A percentile compares a stretch with the other conserved stretches of the same genome.
Conservation (phyloP, 75 land plant species). For the Sequoia sempervirens region DNA sequence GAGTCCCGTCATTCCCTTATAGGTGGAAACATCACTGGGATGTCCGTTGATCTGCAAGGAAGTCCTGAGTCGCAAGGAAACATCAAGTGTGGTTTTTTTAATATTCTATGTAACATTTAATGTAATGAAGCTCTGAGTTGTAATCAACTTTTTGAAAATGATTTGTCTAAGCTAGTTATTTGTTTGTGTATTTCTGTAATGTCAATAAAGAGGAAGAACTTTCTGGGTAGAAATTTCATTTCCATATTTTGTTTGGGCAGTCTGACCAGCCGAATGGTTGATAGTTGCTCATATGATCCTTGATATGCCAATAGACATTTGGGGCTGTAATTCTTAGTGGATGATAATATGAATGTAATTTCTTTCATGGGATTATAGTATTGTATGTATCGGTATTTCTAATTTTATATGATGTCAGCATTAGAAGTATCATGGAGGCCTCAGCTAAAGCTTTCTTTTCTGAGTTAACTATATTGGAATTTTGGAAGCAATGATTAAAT, state of each 20-base stretch:
- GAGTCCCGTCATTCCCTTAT: no score
- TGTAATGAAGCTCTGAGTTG: neutral
- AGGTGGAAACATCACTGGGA: no score
- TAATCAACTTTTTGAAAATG: neutral
- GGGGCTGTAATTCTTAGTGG: neutral
- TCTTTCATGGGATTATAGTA: neutral
- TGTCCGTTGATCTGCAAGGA: no score
- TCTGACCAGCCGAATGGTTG: neutral
- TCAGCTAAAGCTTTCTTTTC: neutral
- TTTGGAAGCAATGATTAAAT: neutral
- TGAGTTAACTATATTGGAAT: neutral
- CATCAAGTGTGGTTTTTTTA: neutral
- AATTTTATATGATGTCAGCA: neutral
- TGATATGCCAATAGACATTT: neutral
- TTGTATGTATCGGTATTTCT: neutral
- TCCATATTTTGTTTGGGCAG: neutral
- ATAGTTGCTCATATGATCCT: neutral
- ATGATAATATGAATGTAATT: neutral
- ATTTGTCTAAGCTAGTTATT: neutral
- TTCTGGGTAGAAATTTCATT: neutral
- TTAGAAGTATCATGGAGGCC: neutral
- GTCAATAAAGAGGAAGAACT: neutral
- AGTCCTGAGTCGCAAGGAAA: no score
- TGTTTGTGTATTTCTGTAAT: neutral
- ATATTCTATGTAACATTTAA: neutral